Evolutionary conservation across 139 green algal genomes (phyloP).

Genomic region (Pseudopediastrum boryanum): DNA sequence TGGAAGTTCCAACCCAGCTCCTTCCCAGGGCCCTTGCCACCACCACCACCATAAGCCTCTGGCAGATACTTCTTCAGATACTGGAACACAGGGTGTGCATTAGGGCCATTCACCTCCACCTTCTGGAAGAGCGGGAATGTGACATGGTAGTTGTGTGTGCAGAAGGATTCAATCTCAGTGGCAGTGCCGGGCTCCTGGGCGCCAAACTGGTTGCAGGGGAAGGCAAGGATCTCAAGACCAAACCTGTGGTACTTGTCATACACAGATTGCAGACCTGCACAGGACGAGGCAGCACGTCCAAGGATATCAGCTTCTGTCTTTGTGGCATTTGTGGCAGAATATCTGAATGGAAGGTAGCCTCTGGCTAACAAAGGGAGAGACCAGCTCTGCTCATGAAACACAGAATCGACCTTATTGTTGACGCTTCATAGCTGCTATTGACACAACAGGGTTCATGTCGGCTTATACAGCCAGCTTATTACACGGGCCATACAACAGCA

Average conservation of each 20-base stretch:
- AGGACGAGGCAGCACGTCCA: neutral
- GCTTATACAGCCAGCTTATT: neutral
- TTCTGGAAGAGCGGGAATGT: slow-evolving; percentile 50
- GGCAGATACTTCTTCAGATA: slow-evolving; percentile 71
- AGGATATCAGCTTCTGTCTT: neutral
- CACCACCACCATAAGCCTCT: slow-evolving; percentile 45
- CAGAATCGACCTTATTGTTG: too few species aligned
- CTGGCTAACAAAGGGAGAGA: neutral
- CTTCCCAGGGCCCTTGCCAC: slow-evolving; percentile 35
- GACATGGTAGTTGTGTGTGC: slow-evolving; percentile 53
- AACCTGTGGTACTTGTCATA: slow-evolving; percentile 61
- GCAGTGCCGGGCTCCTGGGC: slow-evolving; percentile 66
- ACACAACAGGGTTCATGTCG: neutral
- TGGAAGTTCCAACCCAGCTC: slow-evolving; percentile 82
- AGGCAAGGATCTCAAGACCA: slow-evolving; percentile 70
- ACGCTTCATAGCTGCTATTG: neutral
- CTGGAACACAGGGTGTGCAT: slow-evolving; percentile 59
- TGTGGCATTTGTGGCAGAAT: neutral
- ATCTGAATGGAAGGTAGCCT: neutral
- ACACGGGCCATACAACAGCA: too few species aligned
- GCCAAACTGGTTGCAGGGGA: slow-evolving; percentile 81
- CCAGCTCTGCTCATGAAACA: too few species aligned
- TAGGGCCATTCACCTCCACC: slow-evolving; percentile 65
- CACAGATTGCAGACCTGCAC: slow-evolving; percentile 53
- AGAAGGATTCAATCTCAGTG: slow-evolving; percentile 64